A percentile compares a stretch with the other conserved stretches of the same genome.
These are phyloP conservation scores for Musa troglodytarum DNA, from an alignment of 176 grass and related monocot species.

Conservation along the genomic window DNA sequence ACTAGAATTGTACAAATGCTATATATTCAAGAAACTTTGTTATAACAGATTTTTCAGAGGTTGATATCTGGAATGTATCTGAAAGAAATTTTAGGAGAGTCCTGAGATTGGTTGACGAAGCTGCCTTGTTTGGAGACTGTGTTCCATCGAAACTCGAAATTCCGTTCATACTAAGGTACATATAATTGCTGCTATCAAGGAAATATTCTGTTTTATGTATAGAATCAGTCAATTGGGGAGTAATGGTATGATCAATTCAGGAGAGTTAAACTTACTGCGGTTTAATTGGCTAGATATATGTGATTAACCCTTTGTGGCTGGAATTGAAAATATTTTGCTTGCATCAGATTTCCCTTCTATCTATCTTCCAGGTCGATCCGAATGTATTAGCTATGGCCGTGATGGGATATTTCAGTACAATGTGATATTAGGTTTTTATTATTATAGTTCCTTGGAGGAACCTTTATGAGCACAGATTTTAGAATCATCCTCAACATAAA, in stretches of 20 bases:
- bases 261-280: not conserved
- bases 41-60: constrained; percentile 49
- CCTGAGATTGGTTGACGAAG: constrained; percentile 50
- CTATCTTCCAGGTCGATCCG: too few relatives aligned
- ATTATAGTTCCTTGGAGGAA: too few relatives aligned
- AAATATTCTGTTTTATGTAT: not conserved
- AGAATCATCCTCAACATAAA: too few relatives aligned
- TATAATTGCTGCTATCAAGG: not conserved
- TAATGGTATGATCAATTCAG: not conserved
- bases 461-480: too few relatives aligned
- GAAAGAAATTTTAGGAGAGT: constrained; percentile 76
- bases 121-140: constrained; percentile 64
- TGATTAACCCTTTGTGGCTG: too few relatives aligned
- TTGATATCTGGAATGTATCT: constrained; percentile 99
- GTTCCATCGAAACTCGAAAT: constrained; percentile 68
- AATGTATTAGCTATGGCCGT: not conserved
- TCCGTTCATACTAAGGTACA: constrained; percentile 50
- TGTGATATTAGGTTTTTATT: too few relatives aligned
- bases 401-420: too few relatives aligned
- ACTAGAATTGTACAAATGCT: not conserved
- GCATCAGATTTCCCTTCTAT: too few relatives aligned
- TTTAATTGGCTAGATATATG: not conserved
- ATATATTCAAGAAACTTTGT: constrained; percentile 9
- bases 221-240: too few relatives aligned
- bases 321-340: too few relatives aligned